A percentile compares a stretch with the other conserved stretches of the same genome.
phyloP scores from a whole-genome alignment of 1,284 basidiomycete species.

The Farysia itapuensis region DNA sequence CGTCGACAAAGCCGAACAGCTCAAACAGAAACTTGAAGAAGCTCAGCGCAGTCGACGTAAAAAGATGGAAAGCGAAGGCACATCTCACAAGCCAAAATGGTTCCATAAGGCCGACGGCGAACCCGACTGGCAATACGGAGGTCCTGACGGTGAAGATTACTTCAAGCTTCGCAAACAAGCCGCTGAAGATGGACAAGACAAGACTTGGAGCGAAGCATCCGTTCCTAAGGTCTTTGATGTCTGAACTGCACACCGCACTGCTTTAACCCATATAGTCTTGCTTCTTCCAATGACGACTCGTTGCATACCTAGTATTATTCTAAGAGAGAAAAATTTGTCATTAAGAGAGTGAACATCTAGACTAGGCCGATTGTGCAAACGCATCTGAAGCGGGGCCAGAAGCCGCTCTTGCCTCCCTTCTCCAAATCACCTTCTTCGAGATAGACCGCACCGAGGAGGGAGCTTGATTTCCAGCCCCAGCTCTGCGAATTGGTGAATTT shows the following conservation, averaged over 20 bases:
- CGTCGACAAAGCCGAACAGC: constrained; percentile 72
- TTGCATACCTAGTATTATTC: too few relatives aligned
- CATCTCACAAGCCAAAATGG: constrained; percentile 40
- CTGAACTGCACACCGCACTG: constrained; percentile 1
- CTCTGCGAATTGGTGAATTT: constrained; percentile 70
- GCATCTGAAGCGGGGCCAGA: constrained; percentile 33
- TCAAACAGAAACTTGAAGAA: constrained; percentile 75
- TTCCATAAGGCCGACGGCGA: constrained; percentile 46
- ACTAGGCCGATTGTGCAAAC: constrained; percentile 41
- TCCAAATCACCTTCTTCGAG: constrained; percentile 64
- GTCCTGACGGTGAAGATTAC: constrained; percentile 38
- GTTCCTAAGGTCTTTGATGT: constrained; percentile 32
- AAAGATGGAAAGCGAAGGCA: constrained; percentile 59
- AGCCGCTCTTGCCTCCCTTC: constrained; percentile 12
- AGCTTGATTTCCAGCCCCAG: constrained; percentile 64
- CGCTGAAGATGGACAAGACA: constrained; percentile 2
- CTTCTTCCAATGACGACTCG: too few relatives aligned
- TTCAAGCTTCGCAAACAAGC: constrained; percentile 29
- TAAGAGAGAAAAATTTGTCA: neutral
- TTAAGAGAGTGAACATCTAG: constrained; percentile 1
- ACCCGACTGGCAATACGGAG: constrained; percentile 51
- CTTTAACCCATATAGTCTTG: too few relatives aligned
- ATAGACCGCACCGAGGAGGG: constrained; percentile 53
- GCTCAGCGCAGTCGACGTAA: constrained; percentile 61
- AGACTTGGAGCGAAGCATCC: constrained; percentile 8